phyloP scores from a whole-genome alignment of 768 basidiomycete species.

The Russula virescens region DNA sequence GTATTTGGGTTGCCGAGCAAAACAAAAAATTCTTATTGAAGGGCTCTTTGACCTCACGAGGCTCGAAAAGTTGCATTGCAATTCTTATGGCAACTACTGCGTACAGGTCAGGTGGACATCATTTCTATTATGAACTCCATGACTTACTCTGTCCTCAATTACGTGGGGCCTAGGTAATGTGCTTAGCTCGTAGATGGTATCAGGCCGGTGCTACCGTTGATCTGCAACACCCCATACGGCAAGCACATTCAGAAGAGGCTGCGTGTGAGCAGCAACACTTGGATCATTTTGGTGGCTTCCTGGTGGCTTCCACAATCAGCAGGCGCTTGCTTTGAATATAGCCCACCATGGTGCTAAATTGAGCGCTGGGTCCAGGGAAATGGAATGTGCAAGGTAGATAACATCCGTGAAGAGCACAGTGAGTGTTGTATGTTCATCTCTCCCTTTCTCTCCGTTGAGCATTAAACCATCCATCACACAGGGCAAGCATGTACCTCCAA shows the following conservation, averaged over 20 bases:
- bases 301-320: constrained; percentile 53
- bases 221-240: constrained; percentile 98
- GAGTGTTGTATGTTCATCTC: too few species aligned
- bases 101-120: constrained; percentile 56
- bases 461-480: too few species aligned
- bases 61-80: constrained; percentile 90
- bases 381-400: too few species aligned
- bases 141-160: too few species aligned
- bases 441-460: too few species aligned
- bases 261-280: constrained; percentile 85
- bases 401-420: too few species aligned
- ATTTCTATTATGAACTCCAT: neutral
- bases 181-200: too few species aligned
- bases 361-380: too few species aligned
- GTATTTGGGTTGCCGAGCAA: constrained; percentile 93
- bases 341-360: constrained; percentile 43
- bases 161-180: too few species aligned
- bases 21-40: constrained; percentile 88
- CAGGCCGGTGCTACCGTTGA: too few species aligned
- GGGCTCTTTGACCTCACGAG: constrained; percentile 92
- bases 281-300: constrained; percentile 69
- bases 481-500: too few species aligned
- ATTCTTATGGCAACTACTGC: constrained; percentile 96
- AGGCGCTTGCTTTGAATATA: constrained; percentile 51
- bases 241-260: constrained; percentile 99